Base-by-base conservation (phyloP, 495 filamentous ascomycete genomes). In the Trichoderma erinaceum region DNA sequence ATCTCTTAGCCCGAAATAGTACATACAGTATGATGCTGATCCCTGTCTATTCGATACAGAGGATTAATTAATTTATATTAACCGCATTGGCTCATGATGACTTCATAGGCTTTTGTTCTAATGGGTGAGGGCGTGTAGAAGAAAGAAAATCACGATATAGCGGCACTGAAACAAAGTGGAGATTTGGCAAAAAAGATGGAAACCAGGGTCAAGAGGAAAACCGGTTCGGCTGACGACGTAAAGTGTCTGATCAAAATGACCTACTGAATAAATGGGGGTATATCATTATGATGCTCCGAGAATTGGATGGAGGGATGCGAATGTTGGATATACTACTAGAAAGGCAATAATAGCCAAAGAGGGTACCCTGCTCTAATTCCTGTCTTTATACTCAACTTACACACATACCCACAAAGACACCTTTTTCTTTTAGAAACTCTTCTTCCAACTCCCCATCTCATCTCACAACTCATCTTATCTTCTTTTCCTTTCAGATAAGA, bases 311-410 rank as follows among this genome's bases (percentile, higher is more conserved):
- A 38, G 4, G 23, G 25, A 15, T 61, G 56, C 23, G 8, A 61
- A 61, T 32, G 56, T 15, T 27, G 27, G 56, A 61, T 29, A 61
- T 29, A 32, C 23, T 58, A 74, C 35, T 64, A 70, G 41, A 56
- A 71, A 61, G 48, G 66, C 68, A 72, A 48, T 66, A 72, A 48
- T 66, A 66, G 68, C 67, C 66, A 66, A 58, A 41, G 41, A 66
- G 68, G 67, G 11, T 71, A 69, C n/a, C n/a, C 66, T 71, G 70
- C 52, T 61, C 35, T 38, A 38, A 38, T 38, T 38, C 8, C 8
- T 38, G 35, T 7, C 8, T 10, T 38, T 7, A 38, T 38, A 7
- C 5, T 38, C 35, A 5, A 38, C 35, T 38, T 38, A 38, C 35
- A 38, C 35, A 38, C 48, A 52, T 52, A 52, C 48, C 18, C 12